Evolutionary conservation across 192 early-diverging fungal genomes (phyloP).

Genomic region (Lunasporangiospora selenospora): DNA sequence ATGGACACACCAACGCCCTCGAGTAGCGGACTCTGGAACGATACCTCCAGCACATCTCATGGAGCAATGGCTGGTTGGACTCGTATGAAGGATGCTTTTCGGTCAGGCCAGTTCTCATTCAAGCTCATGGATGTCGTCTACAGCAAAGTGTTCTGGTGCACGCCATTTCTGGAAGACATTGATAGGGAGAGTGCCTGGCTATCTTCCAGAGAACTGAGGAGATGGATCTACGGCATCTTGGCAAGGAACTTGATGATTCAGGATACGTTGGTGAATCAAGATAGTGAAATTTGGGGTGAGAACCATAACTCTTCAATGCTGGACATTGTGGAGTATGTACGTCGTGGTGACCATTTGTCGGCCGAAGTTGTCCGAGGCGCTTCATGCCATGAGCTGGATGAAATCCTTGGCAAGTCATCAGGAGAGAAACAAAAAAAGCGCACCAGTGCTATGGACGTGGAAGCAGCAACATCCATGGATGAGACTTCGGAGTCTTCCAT

Average conservation of each 20-base stretch:
- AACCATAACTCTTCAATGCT: too few relatives aligned
- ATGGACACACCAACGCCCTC: too few relatives aligned
- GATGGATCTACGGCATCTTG: conserved; percentile 51
- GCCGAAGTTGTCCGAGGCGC: conserved; percentile 33
- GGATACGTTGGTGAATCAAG: too few relatives aligned
- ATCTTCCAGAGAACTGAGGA: conserved; percentile 47
- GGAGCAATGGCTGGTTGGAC: neutral
- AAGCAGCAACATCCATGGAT: neutral
- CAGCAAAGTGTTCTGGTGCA: conserved; percentile 52
- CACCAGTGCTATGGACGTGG: conserved; percentile 16
- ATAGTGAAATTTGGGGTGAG: too few relatives aligned
- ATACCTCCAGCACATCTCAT: too few relatives aligned
- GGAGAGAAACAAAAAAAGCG: conserved; percentile 1
- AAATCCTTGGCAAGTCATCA: neutral
- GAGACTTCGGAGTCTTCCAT: neutral
- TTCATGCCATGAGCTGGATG: conserved; percentile 22
- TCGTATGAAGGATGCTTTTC: conserved; percentile 24
- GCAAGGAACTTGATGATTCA: neutral
- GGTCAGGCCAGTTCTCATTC: conserved; percentile 40
- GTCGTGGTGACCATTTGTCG: conserved; percentile 51
- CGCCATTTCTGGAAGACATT: conserved; percentile 56
- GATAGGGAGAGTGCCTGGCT: conserved; percentile 48
- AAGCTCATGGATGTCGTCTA: conserved; percentile 52
- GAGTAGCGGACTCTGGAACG: too few relatives aligned
- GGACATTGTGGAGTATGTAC: conserved; percentile 49